A percentile compares a stretch with the other conserved stretches of the same genome.
Evolutionary conservation across 2,329 filamentous ascomycete species (phyloP).

Genomic region (Podosphaera aphanis): DNA sequence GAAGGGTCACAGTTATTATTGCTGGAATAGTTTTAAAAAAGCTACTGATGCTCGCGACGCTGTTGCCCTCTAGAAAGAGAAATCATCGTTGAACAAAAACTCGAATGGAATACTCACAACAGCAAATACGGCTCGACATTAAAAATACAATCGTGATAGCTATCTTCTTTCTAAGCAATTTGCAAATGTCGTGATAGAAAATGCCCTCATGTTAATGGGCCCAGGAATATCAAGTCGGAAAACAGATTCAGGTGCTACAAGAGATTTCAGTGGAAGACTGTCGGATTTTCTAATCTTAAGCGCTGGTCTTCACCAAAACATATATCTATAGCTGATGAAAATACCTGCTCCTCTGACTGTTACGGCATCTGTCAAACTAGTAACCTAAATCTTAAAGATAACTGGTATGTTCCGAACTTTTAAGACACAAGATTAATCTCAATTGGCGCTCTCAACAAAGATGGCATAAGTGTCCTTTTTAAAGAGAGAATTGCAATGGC

Average conservation of each 20-base stretch:
- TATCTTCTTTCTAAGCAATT: neutral
- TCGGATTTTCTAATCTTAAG: neutral
- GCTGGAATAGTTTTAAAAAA: too few species aligned
- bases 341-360: neutral
- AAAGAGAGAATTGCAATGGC: neutral
- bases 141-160: neutral
- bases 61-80: too few species aligned
- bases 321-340: neutral
- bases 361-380: neutral
- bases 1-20: too few species aligned
- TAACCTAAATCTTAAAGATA: neutral
- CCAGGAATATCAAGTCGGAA: neutral
- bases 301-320: neutral
- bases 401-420: neutral
- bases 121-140: too few species aligned
- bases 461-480: neutral
- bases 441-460: neutral
- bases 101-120: too few species aligned
- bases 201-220: neutral
- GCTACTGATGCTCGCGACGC: too few species aligned
- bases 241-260: neutral
- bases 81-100: too few species aligned
- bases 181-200: neutral
- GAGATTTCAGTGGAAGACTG: neutral
- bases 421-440: neutral